These are phyloP conservation scores for Fusarium duplospermum DNA, from an alignment of 2,329 filamentous ascomycete genomes.

Conservation along the genomic window DNA sequence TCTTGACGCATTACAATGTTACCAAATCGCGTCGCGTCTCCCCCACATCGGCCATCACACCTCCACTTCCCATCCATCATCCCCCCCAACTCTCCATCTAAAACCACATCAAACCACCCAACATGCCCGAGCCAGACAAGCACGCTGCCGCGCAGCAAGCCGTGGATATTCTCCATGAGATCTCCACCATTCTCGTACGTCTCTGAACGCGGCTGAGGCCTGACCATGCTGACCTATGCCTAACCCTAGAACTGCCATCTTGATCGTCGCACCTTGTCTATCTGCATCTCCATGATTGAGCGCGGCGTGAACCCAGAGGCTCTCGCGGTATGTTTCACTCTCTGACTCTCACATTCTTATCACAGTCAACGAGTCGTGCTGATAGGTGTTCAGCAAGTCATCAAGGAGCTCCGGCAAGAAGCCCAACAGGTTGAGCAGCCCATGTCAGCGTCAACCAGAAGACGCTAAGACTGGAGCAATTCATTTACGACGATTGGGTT, in stretches of 20 bases:
- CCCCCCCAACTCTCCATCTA: conserved; percentile 2
- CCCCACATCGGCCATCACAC: conserved; percentile 30
- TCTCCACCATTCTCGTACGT: conserved; percentile 86
- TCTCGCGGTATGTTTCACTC: conserved; percentile 75
- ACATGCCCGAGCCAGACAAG: conserved; percentile 69
- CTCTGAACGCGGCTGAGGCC: not conserved
- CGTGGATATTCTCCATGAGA: conserved; percentile 85
- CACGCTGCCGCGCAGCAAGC: conserved; percentile 83
- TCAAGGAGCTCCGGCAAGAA: conserved; percentile 70
- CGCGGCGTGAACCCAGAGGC: conserved; percentile 97
- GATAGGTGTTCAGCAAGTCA: conserved; percentile 59
- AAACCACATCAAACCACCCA: conserved; percentile 24
- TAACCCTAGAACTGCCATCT: conserved; percentile 85
- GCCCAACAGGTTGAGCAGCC: conserved; percentile 62
- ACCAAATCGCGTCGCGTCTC: conserved; percentile 35
- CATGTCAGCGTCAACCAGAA: conserved; percentile 41
- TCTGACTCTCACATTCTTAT: too few relatives aligned
- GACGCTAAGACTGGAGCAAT: conserved; percentile 34
- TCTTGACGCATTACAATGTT: not conserved
- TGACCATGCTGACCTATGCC: conserved; percentile 5
- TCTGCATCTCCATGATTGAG: conserved; percentile 97
- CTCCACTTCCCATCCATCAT: conserved; percentile 30
- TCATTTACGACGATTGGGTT: not conserved
- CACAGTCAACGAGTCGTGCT: not conserved
- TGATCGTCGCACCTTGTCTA: conserved; percentile 88